A percentile compares a stretch with the other conserved stretches of the same genome.
Evolutionary conservation across 163 green algal species (phyloP).

Genomic region (Prototheca wickerhamii): DNA sequence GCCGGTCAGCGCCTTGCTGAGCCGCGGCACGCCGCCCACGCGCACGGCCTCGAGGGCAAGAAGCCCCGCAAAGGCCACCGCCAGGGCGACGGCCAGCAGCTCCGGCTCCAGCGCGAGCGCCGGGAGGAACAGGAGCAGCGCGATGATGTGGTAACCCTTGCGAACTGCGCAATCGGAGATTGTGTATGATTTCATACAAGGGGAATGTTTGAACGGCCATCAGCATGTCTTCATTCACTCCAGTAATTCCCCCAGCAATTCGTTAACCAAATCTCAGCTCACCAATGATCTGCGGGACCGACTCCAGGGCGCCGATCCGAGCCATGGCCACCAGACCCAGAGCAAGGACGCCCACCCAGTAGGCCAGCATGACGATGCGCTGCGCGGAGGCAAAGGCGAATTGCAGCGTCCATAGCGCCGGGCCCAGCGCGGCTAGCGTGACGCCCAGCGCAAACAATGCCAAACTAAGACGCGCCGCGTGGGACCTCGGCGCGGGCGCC

Average conservation of each 20-base stretch:
- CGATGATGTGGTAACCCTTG: constrained; percentile 72
- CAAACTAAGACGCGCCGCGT: background rate
- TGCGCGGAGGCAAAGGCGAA: constrained; percentile 15
- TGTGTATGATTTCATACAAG: background rate
- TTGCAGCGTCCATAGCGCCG: constrained; percentile 22
- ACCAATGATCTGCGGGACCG: constrained; percentile 32
- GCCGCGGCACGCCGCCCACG: constrained; percentile 19
- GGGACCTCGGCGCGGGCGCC: background rate
- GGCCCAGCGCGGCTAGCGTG: background rate
- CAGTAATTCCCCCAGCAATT: background rate
- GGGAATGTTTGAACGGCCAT: background rate
- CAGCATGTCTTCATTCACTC: background rate
- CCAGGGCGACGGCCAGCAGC: constrained; percentile 49
- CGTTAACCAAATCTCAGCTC: background rate
- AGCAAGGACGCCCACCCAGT: constrained; percentile 25
- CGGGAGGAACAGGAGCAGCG: constrained; percentile 58
- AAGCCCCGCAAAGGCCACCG: constrained; percentile 47
- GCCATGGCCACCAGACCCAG: constrained; percentile 26
- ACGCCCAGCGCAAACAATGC: background rate
- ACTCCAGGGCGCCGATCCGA: constrained; percentile 8
- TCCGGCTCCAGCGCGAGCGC: constrained; percentile 48
- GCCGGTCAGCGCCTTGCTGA: constrained; percentile 23
- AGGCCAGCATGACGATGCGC: constrained; percentile 16
- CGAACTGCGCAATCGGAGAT: constrained; percentile 9
- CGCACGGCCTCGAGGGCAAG: constrained; percentile 48